These are phyloP conservation scores for Sugiyamaella grinbergsii DNA, from an alignment of 1,139 yeast species.

Conservation along the genomic window DNA sequence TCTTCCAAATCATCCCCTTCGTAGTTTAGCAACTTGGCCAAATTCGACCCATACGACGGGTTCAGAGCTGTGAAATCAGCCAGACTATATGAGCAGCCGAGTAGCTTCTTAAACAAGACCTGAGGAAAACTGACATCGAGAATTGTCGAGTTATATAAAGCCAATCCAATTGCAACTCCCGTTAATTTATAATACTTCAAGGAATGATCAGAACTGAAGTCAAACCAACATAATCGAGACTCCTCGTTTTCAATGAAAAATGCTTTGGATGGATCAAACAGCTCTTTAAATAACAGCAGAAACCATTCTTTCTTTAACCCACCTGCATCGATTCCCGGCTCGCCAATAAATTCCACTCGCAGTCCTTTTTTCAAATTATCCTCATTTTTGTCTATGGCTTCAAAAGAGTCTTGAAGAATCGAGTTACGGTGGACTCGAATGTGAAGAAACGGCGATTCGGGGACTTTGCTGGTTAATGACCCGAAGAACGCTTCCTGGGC, in stretches of 20 bases:
- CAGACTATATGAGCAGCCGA: conserved; percentile 57
- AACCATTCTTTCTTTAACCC: conserved; percentile 96
- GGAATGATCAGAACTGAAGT: conserved; percentile 45
- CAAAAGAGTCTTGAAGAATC: conserved; percentile 74
- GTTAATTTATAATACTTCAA: conserved; percentile 66
- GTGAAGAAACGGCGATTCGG: conserved; percentile 66
- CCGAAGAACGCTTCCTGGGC: conserved; percentile 89
- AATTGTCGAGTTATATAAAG: conserved; percentile 86
- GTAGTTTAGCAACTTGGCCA: conserved; percentile 56
- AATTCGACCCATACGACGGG: conserved; percentile 65
- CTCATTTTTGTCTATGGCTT: conserved; percentile 59
- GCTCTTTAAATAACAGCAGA: conserved; percentile 62
- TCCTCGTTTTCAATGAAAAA: conserved; percentile 58
- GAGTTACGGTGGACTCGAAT: conserved; percentile 67
- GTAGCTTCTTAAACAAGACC: conserved; percentile 72
- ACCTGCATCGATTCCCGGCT: conserved; percentile 94
- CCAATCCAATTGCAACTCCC: conserved; percentile 86
- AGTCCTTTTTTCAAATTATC: conserved; percentile 72
- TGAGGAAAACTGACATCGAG: conserved; percentile 76
- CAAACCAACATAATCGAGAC: conserved; percentile 78
- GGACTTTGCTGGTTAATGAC: conserved; percentile 63
- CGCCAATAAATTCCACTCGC: conserved; percentile 76
- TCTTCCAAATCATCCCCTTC: conserved; percentile 48
- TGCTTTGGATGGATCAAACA: conserved; percentile 62
- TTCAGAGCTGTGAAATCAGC: conserved; percentile 67